Evolutionary conservation across 768 basidiomycete genomes (phyloP).

Genomic region (Leccinum sublutescens): DNA sequence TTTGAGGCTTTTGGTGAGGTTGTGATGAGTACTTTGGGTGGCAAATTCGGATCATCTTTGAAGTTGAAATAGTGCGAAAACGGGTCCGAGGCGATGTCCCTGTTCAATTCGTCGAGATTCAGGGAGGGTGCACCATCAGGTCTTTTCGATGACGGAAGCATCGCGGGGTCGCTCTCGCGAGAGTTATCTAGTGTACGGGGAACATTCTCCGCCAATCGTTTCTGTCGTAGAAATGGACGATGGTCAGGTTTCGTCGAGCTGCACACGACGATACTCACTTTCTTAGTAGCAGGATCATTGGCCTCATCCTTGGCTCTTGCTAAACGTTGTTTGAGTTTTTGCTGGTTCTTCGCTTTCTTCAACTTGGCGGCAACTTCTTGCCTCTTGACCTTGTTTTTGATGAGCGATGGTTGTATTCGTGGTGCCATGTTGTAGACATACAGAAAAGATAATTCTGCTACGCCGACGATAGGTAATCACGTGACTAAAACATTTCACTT

Average conservation of each 20-base stretch:
- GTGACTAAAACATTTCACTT: slow-evolving; percentile 14
- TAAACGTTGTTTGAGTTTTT: slow-evolving; percentile 77
- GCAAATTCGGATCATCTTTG: slow-evolving; percentile 62
- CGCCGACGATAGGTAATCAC: slow-evolving; percentile 2
- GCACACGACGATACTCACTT: slow-evolving; percentile 46
- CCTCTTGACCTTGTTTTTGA: slow-evolving; percentile 87
- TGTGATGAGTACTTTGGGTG: slow-evolving; percentile 88
- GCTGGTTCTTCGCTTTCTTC: slow-evolving; percentile 76
- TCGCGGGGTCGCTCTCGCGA: slow-evolving; percentile 70
- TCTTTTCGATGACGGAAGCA: slow-evolving; percentile 33
- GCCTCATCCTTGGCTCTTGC: slow-evolving; percentile 76
- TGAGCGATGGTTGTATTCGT: slow-evolving; percentile 62
- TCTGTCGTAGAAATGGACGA: slow-evolving; percentile 47
- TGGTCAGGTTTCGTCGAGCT: not conserved
- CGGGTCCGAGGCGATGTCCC: slow-evolving; percentile 70
- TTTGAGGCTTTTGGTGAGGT: slow-evolving; percentile 89
- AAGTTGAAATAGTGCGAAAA: slow-evolving; percentile 77
- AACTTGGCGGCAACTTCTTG: slow-evolving; percentile 71
- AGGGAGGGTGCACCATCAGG: slow-evolving; percentile 33
- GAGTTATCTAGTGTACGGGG: slow-evolving; percentile 93
- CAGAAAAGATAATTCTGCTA: not conserved
- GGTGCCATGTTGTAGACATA: slow-evolving; percentile 40
- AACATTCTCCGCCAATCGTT: slow-evolving; percentile 80
- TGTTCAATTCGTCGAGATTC: slow-evolving; percentile 57
- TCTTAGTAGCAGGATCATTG: slow-evolving; percentile 72